Percentiles rank a stretch among this genome's conserved stretches.
These are phyloP conservation scores for Scytalidium sp. DNA, from an alignment of 2,329 filamentous ascomycete species.

Conservation along the genomic window DNA sequence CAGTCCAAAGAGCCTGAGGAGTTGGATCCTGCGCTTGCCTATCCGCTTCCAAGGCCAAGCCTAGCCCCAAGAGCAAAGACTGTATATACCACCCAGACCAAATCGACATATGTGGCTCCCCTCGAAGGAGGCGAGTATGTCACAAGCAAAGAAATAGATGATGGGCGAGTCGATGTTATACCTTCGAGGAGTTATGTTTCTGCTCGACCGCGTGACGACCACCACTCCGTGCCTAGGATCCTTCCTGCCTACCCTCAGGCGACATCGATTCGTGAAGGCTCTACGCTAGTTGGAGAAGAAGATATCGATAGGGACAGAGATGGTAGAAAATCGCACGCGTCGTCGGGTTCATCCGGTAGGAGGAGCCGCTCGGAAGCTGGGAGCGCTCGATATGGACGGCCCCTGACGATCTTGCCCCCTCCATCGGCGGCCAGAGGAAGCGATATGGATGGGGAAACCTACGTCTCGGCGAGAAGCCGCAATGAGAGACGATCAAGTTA, in stretches of 20 bases:
- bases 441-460: background rate
- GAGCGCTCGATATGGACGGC: conserved; percentile 4
- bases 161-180: conserved; percentile 1
- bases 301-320: background rate
- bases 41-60: conserved; percentile 25
- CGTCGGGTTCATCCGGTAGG: background rate
- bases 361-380: conserved; percentile 5
- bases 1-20: conserved; percentile 47
- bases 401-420: conserved; percentile 8
- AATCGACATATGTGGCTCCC: background rate
- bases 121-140: background rate
- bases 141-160: background rate
- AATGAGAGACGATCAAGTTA: background rate
- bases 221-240: background rate
- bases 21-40: conserved; percentile 29
- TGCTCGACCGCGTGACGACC: background rate
- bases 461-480: background rate
- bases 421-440: background rate
- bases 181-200: conserved; percentile 11
- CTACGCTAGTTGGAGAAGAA: background rate
- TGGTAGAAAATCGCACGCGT: background rate
- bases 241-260: background rate
- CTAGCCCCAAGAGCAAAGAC: conserved; percentile 31
- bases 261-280: background rate
- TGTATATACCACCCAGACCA: background rate